Evolutionary conservation across 225 moss, liverwort and hornwort genomes (phyloP), one percentile per base, ranked within the genome.

Genomic region (Polytrichum commune): DNA sequence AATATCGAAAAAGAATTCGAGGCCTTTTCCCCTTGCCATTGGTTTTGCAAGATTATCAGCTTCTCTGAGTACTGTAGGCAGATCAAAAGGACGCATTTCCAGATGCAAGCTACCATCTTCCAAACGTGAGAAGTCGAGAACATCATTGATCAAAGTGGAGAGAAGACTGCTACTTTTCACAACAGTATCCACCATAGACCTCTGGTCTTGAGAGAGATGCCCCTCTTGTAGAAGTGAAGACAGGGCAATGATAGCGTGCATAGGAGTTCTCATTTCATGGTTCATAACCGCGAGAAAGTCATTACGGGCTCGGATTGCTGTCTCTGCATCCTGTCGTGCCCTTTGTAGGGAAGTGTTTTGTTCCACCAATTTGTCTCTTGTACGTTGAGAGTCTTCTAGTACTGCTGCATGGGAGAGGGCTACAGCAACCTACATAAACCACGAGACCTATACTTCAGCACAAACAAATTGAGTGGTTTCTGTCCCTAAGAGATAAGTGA

Each of bases 211-310:
- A 9, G 77, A 77, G 19, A 96, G 79, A 60, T 81, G 84, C 6
- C 85, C 93, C 64, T 93, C 96, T 79, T 93, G 96, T 18, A 96
- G 82, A 65, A 96, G 67, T 10, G 96, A 96, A 18, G 96, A 96
- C 68, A 96, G 80, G 10, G 96, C 96, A 71, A 93, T 96, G 63
- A 96, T 89, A 25, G 96, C 93, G 38, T 96, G 96, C 96, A 96
- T 96, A 25, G 96, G 96, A 8, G 96, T 96, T 5, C 96, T 89
- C 96, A 96, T 96, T 74, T 96, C 96, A 69, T 96, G 96, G 69
- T 96, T 96, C 96, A 96, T 96, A 64, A 96, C 96, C 26, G 90
- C 88, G 58, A 96, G 66, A 70, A 96, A 96, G 67, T 96, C 93
- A 69, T 96, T 96, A 54, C 96, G 93, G 1, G 96, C 96, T 29